Evolutionary conservation across 192 early-diverging fungal genomes (phyloP).

Genomic region (Gamsiella multidivaricata): DNA sequence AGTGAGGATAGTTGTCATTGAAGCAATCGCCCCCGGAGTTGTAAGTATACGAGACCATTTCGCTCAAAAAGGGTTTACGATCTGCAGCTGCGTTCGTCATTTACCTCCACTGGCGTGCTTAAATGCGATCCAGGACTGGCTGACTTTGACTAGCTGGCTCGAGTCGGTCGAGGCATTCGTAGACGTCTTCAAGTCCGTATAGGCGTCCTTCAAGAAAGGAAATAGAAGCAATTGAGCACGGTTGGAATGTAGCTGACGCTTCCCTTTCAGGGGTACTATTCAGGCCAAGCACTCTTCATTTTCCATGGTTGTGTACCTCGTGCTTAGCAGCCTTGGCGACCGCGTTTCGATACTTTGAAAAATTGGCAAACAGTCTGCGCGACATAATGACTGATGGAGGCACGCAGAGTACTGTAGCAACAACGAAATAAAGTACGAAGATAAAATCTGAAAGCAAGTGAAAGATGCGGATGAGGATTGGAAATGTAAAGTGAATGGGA

Average conservation of each 20-base stretch:
- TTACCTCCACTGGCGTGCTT: conserved; percentile 41
- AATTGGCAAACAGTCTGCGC: conserved; percentile 29
- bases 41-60: no score
- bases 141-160: conserved; percentile 41
- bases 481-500: not conserved
- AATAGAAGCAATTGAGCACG: not conserved
- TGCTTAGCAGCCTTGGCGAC: conserved; percentile 56
- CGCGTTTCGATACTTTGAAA: conserved; percentile 61
- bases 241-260: not conserved
- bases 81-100: no score
- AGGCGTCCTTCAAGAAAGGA: conserved; percentile 33
- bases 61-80: no score
- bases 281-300: no score
- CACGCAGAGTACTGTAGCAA: no score
- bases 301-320: no score
- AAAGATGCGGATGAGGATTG: not conserved
- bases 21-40: no score
- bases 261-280: not conserved
- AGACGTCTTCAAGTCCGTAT: conserved; percentile 32
- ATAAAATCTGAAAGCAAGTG: not conserved
- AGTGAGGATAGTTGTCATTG: no score
- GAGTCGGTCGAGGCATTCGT: conserved; percentile 35
- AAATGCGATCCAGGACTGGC: conserved; percentile 44
- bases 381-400: conserved; percentile 14
- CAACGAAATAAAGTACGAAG: no score